A percentile compares a stretch with the other conserved stretches of the same genome.
phyloP scores from a whole-genome alignment of 2,329 filamentous ascomycete species.

The Ophidiomyces ophidiicola region DNA sequence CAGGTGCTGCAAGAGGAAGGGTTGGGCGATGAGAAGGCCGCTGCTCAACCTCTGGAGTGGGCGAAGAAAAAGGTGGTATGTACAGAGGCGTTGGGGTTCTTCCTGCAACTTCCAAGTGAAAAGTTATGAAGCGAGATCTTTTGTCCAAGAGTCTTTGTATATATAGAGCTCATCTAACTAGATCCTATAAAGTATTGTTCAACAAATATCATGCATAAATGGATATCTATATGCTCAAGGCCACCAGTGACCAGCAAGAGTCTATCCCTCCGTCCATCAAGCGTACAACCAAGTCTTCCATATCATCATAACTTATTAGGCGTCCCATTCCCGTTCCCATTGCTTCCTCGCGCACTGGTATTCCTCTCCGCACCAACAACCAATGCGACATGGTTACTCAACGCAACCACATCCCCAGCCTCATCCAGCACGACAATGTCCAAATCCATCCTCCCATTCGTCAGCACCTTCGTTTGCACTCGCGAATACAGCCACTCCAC shows the following conservation, averaged over 20 bases:
- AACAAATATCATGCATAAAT: no score
- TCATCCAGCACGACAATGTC: constrained; percentile 58
- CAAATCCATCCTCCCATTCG: constrained; percentile 61
- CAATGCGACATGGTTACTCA: constrained; percentile 57
- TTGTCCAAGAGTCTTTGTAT: background rate
- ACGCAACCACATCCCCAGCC: constrained; percentile 50
- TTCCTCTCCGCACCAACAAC: constrained; percentile 55
- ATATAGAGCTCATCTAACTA: no score
- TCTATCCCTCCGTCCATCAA: no score
- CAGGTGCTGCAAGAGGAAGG: constrained; percentile 29
- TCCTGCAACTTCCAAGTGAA: constrained; percentile 25
- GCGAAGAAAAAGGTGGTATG: constrained; percentile 25
- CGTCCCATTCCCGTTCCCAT: constrained; percentile 16
- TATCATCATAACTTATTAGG: constrained; percentile 15
- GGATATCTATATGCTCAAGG: no score
- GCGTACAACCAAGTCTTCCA: background rate
- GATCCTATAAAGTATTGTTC: no score
- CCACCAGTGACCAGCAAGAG: no score
- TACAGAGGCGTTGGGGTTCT: constrained; percentile 33
- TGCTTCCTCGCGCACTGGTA: constrained; percentile 35
- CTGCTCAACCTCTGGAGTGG: constrained; percentile 23
- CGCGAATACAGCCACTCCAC: constrained; percentile 61
- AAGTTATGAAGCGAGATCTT: constrained; percentile 18
- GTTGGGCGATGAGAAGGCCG: constrained; percentile 17
- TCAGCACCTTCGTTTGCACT: constrained; percentile 52